A percentile compares a stretch with the other conserved stretches of the same genome.
Evolutionary conservation across 225 moss, liverwort and hornwort genomes (phyloP).

Genomic region (Pseudisothecium myosuroides): DNA sequence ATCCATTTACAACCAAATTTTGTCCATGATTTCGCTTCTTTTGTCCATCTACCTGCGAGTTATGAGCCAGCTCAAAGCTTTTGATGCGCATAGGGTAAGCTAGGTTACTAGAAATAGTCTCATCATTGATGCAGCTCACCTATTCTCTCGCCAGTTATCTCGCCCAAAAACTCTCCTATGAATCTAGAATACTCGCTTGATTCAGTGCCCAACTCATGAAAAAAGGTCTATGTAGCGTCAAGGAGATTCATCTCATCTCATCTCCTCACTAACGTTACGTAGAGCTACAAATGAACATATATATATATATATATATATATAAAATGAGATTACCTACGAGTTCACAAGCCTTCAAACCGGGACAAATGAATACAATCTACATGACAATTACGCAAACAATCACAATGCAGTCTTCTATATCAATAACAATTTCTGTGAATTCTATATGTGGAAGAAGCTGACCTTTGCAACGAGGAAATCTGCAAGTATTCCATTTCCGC

Average conservation of each 20-base stretch:
- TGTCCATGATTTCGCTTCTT: neutral
- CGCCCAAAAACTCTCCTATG: neutral
- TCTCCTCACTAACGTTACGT: neutral
- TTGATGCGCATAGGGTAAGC: neutral
- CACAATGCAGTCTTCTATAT: neutral
- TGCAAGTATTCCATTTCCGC: conserved; percentile 86
- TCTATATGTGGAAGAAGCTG: neutral
- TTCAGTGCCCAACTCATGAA: neutral
- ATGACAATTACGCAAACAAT: neutral
- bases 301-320: neutral
- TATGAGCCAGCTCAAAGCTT: neutral
- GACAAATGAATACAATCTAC: neutral
- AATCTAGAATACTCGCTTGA: neutral
- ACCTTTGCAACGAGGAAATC: conserved; percentile 98
- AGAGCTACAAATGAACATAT: neutral
- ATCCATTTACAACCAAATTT: neutral
- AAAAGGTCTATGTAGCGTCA: neutral
- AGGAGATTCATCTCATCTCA: neutral
- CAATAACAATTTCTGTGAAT: neutral
- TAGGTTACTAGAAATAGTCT: neutral
- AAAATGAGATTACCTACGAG: neutral
- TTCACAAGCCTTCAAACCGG: neutral
- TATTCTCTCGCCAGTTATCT: neutral
- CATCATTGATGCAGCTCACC: neutral
- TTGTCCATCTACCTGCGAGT: neutral